Base-by-base conservation (phyloP, 768 basidiomycete genomes). In the Phaeolepiota aurea region DNA sequence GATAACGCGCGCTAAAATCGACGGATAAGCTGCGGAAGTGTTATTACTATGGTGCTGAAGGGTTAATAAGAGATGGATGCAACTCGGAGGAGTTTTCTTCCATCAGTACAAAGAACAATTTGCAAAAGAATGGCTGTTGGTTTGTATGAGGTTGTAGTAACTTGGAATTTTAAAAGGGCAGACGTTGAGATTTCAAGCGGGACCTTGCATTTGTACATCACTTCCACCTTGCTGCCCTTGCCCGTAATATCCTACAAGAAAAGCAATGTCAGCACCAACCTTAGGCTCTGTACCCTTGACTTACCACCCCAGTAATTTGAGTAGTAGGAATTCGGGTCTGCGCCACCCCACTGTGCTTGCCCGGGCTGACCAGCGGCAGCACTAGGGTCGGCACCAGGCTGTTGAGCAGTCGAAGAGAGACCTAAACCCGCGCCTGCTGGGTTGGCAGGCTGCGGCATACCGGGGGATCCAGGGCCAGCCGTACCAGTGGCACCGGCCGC, bases 261-360 rank as follows among this genome's bases (percentile, higher is more conserved):
- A 14, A 38, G 44, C 14, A 52, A 37, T 7, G 37, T 54, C 44
- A 40, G 49, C 45, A 38, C n/a, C n/a, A n/a, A n/a, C 31, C 16
- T 30, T 19, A 20, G 18, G 23, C 31, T 3, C 23, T 10, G 13
- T 38, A 38, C 33, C 5, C 5, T 13, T n/a, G 13, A 66, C 79
- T 53, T 44, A 88, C 86, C 83, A 56, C 84, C 81, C 86, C 86
- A 87, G 57, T 87, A 87, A 56, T 83, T 83, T 41, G 77, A 77
- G 60, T 87, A 87, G 61, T 87, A 87, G 44, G 72, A 72, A 54
- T 65, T 81, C 42, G 83, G 79, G 54, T 87, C 85, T 35, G 78
- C 74, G 18, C 72, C 68, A 19, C 76, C 76, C 86, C 88, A 90
- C 53, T 88, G 85, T 35, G 76, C 79, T 58, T 85, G 83, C 36